Percentiles rank a stretch among this genome's conserved stretches.
Conservation (phyloP, 1,284 basidiomycete species). For the Ganoderma lingzhi region DNA sequence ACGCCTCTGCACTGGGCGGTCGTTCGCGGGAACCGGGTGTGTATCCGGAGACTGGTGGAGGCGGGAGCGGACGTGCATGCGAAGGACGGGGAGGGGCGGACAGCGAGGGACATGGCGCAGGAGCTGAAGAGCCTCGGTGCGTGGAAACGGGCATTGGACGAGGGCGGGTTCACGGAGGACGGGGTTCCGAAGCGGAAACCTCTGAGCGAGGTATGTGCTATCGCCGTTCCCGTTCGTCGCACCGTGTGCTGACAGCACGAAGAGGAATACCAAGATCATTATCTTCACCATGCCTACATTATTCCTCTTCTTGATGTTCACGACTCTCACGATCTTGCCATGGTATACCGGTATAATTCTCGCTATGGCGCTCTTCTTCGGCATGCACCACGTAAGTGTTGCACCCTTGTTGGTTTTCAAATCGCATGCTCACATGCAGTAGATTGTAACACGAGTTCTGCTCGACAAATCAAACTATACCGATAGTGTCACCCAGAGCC, state of each 20-base stretch:
- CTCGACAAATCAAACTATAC: constrained; percentile 82
- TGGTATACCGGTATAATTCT: constrained; percentile 91
- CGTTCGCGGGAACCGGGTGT: constrained; percentile 91
- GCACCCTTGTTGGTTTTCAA: constrained; percentile 18
- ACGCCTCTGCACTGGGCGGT: constrained; percentile 98
- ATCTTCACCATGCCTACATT: constrained; percentile 85
- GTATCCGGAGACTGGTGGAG: constrained; percentile 87
- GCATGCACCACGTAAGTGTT: constrained; percentile 86
- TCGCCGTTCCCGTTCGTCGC: background rate
- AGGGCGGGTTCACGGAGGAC: constrained; percentile 82
- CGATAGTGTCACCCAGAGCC: constrained; percentile 79
- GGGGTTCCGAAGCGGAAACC: constrained; percentile 75
- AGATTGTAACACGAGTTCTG: constrained; percentile 86
- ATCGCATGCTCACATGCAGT: constrained; percentile 26
- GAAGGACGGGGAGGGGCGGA: constrained; percentile 88
- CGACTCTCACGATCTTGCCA: constrained; percentile 82
- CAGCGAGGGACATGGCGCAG: constrained; percentile 93
- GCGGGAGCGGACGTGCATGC: constrained; percentile 86
- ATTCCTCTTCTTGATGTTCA: constrained; percentile 86
- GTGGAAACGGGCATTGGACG: constrained; percentile 88
- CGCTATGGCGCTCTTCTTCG: constrained; percentile 86
- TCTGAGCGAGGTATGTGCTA: constrained; percentile 60
- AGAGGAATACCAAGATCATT: constrained; percentile 84
- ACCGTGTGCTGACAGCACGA: constrained; percentile 17
- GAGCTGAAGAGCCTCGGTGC: constrained; percentile 92